These are phyloP conservation scores for Xanthoconium purpureum DNA, from an alignment of 768 basidiomycete genomes.

Conservation along the genomic window DNA sequence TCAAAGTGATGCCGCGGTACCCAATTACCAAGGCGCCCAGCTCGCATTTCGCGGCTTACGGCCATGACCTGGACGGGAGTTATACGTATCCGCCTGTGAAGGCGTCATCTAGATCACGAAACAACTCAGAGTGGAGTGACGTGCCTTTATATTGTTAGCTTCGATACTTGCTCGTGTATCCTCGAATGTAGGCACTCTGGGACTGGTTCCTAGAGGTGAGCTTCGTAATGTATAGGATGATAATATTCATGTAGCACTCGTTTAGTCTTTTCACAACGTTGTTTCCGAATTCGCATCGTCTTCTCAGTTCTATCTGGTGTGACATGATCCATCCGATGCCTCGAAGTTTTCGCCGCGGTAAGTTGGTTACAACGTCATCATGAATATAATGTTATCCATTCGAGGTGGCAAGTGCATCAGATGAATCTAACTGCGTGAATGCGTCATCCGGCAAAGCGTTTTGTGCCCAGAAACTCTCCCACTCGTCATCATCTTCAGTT, in stretches of 20 bases:
- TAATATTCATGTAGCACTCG: conserved; percentile 5
- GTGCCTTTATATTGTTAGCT: conserved; percentile 16
- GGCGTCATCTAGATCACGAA: conserved; percentile 4
- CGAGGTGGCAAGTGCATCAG: neutral
- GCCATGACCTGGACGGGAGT: conserved; percentile 22
- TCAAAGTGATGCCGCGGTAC: conserved; percentile 25
- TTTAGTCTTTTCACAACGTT: neutral
- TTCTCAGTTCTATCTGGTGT: no score
- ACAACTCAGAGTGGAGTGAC: conserved; percentile 23
- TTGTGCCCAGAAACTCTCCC: conserved; percentile 46
- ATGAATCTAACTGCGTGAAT: conserved; percentile 22
- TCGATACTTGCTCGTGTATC: neutral
- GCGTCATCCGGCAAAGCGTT: conserved; percentile 42
- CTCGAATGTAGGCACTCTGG: neutral
- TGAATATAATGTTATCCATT: conserved; percentile 12
- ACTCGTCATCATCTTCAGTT: conserved; percentile 38
- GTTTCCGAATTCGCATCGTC: no score
- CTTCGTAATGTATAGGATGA: neutral
- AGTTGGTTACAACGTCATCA: neutral
- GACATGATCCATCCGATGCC: no score
- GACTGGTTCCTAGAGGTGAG: conserved; percentile 15
- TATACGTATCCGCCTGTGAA: conserved; percentile 14
- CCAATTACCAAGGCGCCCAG: conserved; percentile 32
- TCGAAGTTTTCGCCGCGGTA: no score
- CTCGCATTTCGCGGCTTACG: conserved; percentile 22